These are phyloP conservation scores for Pichia sorboxylosa DNA, from an alignment of 1,139 yeast genomes.

Conservation along the genomic window DNA sequence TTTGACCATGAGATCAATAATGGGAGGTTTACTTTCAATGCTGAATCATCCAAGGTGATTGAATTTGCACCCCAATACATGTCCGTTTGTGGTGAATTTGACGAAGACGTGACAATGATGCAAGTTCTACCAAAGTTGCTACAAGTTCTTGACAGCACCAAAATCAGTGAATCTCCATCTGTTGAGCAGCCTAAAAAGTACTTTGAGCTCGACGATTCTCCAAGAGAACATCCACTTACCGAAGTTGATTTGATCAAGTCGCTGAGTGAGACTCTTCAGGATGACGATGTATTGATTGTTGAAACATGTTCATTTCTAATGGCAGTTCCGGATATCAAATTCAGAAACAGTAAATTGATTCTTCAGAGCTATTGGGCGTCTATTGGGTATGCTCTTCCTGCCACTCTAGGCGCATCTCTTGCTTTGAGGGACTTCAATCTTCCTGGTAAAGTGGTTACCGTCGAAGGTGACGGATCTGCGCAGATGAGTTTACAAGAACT, in stretches of 20 bases:
- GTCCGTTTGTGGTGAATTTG: constrained; percentile 28
- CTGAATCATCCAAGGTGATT: constrained; percentile 10
- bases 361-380: constrained; percentile 68
- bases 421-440: constrained; percentile 48
- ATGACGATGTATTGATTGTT: constrained; percentile 53
- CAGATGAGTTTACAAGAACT: constrained; percentile 82
- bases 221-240: constrained; percentile 9
- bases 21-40: constrained; percentile 21
- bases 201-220: constrained; percentile 3
- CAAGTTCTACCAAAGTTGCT: constrained; percentile 35
- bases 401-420: constrained; percentile 65
- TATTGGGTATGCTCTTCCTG: constrained; percentile 80
- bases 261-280: constrained; percentile 29
- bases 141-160: constrained; percentile 26
- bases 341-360: constrained; percentile 30
- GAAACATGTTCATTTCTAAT: constrained; percentile 79
- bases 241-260: constrained; percentile 16
- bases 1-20: constrained; percentile 42
- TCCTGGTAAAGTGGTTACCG: constrained; percentile 47
- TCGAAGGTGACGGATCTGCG: constrained; percentile 88
- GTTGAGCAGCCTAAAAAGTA: constrained; percentile 5
- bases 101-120: constrained; percentile 31
- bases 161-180: constrained; percentile 19
- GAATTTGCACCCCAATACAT: constrained; percentile 28
- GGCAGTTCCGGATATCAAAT: constrained; percentile 42